Conservation (phyloP, 2,329 filamentous ascomycete genomes). For the Cercospora sesami region DNA sequence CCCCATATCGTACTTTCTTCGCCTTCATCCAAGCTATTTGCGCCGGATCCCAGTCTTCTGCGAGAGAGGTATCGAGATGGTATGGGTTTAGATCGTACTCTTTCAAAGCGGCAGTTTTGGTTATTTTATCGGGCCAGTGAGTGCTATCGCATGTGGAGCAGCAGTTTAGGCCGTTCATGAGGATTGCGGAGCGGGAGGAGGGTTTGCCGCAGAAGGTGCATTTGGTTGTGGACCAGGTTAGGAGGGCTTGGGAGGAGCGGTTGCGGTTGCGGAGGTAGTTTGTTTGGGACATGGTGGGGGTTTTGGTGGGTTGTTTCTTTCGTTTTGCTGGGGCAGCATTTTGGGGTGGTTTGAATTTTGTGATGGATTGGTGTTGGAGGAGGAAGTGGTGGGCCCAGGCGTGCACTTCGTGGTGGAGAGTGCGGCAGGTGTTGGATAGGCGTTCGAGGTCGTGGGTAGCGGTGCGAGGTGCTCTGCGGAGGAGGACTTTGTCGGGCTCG, state of each 20-base stretch:
- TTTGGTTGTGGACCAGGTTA: slow-evolving; percentile 29
- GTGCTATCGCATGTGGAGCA: slow-evolving; percentile 34
- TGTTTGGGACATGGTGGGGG: not conserved
- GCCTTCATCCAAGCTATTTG: not conserved
- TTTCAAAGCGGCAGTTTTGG: slow-evolving; percentile 32
- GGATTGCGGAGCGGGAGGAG: slow-evolving; percentile 29
- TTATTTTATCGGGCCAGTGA: slow-evolving; percentile 38
- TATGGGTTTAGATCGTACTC: slow-evolving; percentile 29
- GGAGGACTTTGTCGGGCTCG: slow-evolving; percentile 25
- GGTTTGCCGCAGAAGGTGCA: slow-evolving; percentile 39
- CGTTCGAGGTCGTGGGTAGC: slow-evolving; percentile 25
- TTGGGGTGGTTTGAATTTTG: slow-evolving; percentile 17
- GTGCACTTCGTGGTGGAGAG: slow-evolving; percentile 31
- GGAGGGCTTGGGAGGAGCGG: slow-evolving; percentile 20
- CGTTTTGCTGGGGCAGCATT: not conserved
- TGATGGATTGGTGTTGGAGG: slow-evolving; percentile 29
- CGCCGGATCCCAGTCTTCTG: not conserved
- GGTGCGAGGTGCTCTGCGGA: not conserved
- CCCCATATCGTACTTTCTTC: slow-evolving; percentile 26
- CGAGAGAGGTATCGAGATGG: slow-evolving; percentile 28
- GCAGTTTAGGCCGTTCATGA: slow-evolving; percentile 36
- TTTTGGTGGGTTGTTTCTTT: not conserved
- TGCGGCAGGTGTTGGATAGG: slow-evolving; percentile 30
- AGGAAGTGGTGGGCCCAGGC: slow-evolving; percentile 35
- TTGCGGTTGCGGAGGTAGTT: slow-evolving; percentile 20